Conservation (phyloP, 345 rosid species). For the Adansonia digitata region DNA sequence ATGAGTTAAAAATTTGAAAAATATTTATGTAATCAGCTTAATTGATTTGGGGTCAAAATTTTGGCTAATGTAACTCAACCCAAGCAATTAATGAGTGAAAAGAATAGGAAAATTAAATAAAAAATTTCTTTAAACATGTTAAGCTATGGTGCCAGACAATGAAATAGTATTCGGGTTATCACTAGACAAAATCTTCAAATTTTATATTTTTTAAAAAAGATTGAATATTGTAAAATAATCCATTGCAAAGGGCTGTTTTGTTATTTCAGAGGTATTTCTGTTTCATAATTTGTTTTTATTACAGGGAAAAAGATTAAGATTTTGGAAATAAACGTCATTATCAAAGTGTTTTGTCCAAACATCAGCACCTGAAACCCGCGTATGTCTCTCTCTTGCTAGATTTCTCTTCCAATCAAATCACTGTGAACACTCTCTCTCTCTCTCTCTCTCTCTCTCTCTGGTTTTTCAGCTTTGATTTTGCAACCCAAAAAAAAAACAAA, state of each 20-base stretch:
- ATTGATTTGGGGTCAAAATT: too few relatives aligned
- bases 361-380: slow-evolving; percentile 12
- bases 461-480: background rate
- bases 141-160: too few relatives aligned
- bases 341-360: background rate
- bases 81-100: background rate
- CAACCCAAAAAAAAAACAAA: background rate
- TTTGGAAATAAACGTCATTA: slow-evolving; percentile 8
- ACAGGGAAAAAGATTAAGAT: background rate
- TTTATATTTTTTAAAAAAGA: background rate
- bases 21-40: too few relatives aligned
- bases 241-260: background rate
- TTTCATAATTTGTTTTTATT: background rate
- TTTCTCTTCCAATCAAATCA: slow-evolving; percentile 10
- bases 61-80: too few relatives aligned
- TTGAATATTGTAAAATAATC: background rate
- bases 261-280: background rate
- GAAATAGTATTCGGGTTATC: background rate
- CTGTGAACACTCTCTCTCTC: background rate
- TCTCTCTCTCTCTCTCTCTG: background rate
- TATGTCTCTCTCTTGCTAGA: slow-evolving; percentile 7
- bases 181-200: background rate
- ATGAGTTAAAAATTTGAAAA: too few relatives aligned
- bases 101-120: background rate
- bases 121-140: background rate